These are phyloP conservation scores for Bocquillonia castaneifolia DNA, from an alignment of 441 rosid species.

Conservation along the genomic window DNA sequence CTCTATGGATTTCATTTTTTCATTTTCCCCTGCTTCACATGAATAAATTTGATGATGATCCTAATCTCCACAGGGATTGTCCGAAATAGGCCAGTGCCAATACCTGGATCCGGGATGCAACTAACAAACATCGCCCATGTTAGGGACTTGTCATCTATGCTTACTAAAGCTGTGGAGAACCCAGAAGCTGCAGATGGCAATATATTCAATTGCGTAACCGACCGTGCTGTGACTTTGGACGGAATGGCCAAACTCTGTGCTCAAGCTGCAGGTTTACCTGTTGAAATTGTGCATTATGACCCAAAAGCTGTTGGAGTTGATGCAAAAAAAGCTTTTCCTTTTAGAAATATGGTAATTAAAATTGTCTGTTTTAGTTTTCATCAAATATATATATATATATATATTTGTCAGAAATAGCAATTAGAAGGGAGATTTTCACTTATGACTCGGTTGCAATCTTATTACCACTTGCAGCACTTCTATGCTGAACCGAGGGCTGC, in stretches of 20 bases:
- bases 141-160: constrained; percentile 82
- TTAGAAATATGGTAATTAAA: constrained; percentile 85
- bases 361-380: no score
- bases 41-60: constrained; percentile 1
- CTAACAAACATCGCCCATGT: constrained; percentile 75
- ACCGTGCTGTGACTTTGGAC: constrained; percentile 83
- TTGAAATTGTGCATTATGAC: constrained; percentile 75
- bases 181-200: constrained; percentile 59
- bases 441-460: no score
- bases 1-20: neutral
- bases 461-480: constrained; percentile 55
- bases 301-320: constrained; percentile 79
- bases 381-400: no score
- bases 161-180: constrained; percentile 63
- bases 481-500: constrained; percentile 94
- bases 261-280: constrained; percentile 66
- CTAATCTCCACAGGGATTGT: constrained; percentile 58
- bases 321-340: constrained; percentile 90
- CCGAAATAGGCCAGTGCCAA: constrained; percentile 71
- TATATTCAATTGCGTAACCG: constrained; percentile 87
- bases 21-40: neutral
- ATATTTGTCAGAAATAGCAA: no score
- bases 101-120: constrained; percentile 94
- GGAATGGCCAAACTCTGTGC: constrained; percentile 97
- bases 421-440: no score